Percentiles rank a stretch among this genome's conserved stretches.
phyloP scores from a whole-genome alignment of 2,329 filamentous ascomycete species.

The Clonostachys sp. region DNA sequence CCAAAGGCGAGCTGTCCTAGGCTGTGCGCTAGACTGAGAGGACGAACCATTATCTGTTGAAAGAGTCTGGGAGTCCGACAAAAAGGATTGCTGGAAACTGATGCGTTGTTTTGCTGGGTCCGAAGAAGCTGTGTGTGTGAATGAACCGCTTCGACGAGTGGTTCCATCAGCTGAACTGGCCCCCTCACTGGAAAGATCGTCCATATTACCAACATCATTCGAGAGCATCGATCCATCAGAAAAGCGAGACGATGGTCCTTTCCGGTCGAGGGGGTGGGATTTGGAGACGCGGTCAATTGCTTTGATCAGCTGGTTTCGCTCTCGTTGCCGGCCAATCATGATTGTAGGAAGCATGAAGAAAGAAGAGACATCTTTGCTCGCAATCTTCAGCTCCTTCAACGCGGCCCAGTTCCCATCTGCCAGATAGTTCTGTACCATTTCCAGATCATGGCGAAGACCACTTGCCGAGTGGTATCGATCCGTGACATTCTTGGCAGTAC shows the following conservation, averaged over 20 bases:
- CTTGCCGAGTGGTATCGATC: constrained; percentile 89
- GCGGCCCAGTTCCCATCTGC: constrained; percentile 68
- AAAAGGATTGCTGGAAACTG: constrained; percentile 32
- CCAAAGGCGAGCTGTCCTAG: constrained; percentile 38
- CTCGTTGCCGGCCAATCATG: constrained; percentile 75
- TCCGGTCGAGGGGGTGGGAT: constrained; percentile 49
- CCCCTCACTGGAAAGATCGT: constrained; percentile 55
- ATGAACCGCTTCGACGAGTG: constrained; percentile 43
- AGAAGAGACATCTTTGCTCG: constrained; percentile 81
- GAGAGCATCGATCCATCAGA: constrained; percentile 52
- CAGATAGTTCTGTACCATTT: constrained; percentile 69
- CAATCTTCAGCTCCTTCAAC: constrained; percentile 71
- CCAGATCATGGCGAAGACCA: constrained; percentile 77
- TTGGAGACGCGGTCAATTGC: constrained; percentile 74
- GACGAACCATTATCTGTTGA: constrained; percentile 44
- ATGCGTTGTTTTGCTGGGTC: constrained; percentile 30
- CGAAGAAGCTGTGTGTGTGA: constrained; percentile 35
- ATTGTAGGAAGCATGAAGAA: constrained; percentile 81
- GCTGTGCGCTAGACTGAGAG: constrained; percentile 29
- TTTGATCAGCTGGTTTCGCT: constrained; percentile 64
- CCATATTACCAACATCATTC: constrained; percentile 39
- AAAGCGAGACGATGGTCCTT: constrained; percentile 35
- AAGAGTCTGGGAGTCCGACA: constrained; percentile 32
- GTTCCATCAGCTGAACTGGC: constrained; percentile 52
- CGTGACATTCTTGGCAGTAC: constrained; percentile 82